Conservation (phyloP, 2,329 filamentous ascomycete genomes). For the Knufia fluminis region DNA sequence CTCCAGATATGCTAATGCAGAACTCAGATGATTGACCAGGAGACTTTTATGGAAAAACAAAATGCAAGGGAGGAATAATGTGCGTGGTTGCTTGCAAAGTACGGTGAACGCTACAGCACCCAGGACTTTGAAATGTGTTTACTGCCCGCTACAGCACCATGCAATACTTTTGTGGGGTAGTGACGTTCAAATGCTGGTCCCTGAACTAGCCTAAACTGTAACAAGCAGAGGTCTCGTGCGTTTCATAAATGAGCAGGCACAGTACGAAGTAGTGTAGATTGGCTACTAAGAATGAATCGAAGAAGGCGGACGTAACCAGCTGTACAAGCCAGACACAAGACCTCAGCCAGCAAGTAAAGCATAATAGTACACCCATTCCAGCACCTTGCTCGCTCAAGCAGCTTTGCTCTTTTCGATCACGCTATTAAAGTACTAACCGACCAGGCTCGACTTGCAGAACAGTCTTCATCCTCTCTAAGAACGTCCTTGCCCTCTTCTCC, state of each 20-base stretch:
- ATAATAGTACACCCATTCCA: background rate
- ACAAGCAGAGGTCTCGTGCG: too few species aligned
- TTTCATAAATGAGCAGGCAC: too few species aligned
- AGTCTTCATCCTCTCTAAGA: slow-evolving; percentile 76
- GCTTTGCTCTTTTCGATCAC: background rate
- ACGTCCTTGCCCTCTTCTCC: slow-evolving; percentile 69
- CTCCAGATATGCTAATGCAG: background rate
- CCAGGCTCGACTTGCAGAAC: slow-evolving; percentile 74
- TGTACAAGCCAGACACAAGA: too few species aligned
- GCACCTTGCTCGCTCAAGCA: background rate
- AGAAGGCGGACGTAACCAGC: too few species aligned
- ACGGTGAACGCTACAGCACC: too few species aligned
- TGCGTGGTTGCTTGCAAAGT: too few species aligned
- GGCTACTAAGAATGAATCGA: too few species aligned
- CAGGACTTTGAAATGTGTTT: too few species aligned
- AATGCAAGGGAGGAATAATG: too few species aligned
- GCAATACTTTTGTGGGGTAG: background rate
- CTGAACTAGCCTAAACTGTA: too few species aligned
- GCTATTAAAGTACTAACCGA: slow-evolving; percentile 50
- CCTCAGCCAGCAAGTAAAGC: background rate
- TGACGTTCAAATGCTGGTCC: background rate
- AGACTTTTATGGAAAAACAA: background rate
- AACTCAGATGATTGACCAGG: background rate
- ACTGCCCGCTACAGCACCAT: too few species aligned
- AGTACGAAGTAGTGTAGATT: too few species aligned